Evolutionary conservation across 139 green algal genomes (phyloP).

Genomic region (Picocystis salinarum): DNA sequence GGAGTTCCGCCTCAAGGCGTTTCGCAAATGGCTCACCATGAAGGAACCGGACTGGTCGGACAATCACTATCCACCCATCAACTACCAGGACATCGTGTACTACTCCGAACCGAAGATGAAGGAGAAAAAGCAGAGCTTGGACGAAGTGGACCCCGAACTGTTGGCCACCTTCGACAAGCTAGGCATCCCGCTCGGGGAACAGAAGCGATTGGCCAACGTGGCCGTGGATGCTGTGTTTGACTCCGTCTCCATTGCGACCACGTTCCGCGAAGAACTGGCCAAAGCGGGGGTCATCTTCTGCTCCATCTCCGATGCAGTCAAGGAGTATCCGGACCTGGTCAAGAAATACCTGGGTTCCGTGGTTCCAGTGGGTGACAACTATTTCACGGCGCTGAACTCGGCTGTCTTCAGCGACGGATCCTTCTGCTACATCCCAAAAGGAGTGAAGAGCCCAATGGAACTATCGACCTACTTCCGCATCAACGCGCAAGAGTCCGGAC

Average conservation of each 20-base stretch:
- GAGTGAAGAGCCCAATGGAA: slow-evolving; percentile 90
- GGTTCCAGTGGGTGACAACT: slow-evolving; percentile 90
- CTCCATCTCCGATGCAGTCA: slow-evolving; percentile 83
- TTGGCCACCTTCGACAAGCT: slow-evolving; percentile 92
- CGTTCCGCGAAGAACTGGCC: slow-evolving; percentile 80
- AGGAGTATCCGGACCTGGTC: slow-evolving; percentile 88
- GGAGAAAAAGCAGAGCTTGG: slow-evolving; percentile 64
- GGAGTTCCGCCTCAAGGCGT: slow-evolving; percentile 86
- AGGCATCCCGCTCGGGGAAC: slow-evolving; percentile 90
- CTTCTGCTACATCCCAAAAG: slow-evolving; percentile 97
- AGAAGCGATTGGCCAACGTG: slow-evolving; percentile 95
- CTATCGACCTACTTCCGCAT: slow-evolving; percentile 99
- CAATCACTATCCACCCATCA: slow-evolving; percentile 56
- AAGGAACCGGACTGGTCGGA: slow-evolving; percentile 76
- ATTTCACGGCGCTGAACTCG: slow-evolving; percentile 90
- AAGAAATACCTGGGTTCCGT: slow-evolving; percentile 49
- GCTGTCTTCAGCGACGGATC: slow-evolving; percentile 95
- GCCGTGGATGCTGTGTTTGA: slow-evolving; percentile 97
- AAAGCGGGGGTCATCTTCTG: slow-evolving; percentile 95
- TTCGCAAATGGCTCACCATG: slow-evolving; percentile 91
- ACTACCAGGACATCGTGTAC: slow-evolving; percentile 83
- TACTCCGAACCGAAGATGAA: slow-evolving; percentile 89
- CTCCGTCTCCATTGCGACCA: slow-evolving; percentile 94
- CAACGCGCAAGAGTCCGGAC: slow-evolving; percentile 84
- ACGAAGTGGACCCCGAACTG: slow-evolving; percentile 94